A percentile compares a stretch with the other conserved stretches of the same genome.
Evolutionary conservation across 2,329 filamentous ascomycete species (phyloP).

Genomic region (Colletotrichum sp.): DNA sequence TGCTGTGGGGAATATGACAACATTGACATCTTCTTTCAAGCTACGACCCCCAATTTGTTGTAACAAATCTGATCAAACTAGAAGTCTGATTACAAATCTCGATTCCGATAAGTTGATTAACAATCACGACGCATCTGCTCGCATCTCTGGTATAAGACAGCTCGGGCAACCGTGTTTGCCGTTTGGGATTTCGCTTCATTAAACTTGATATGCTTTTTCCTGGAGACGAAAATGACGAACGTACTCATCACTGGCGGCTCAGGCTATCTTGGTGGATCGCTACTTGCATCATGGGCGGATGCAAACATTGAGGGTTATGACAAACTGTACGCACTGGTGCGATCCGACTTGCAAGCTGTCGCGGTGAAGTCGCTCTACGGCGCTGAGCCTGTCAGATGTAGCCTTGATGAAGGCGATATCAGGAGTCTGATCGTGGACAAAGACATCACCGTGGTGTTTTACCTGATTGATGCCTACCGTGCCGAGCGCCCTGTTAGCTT

Average conservation of each 20-base stretch:
- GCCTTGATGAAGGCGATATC: neutral
- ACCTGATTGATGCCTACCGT: neutral
- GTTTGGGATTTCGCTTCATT: rapidly evolving
- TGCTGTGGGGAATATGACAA: neutral
- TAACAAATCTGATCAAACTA: neutral
- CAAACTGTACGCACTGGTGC: neutral
- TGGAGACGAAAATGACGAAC: neutral
- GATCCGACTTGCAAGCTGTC: neutral
- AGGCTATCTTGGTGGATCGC: neutral
- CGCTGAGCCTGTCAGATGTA: neutral
- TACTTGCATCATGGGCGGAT: neutral
- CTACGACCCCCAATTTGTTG: neutral
- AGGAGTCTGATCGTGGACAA: neutral
- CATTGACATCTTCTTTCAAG: neutral
- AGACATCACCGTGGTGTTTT: neutral
- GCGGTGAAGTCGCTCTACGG: neutral
- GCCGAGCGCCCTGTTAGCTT: neutral
- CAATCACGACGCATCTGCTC: neutral
- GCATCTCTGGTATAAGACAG: neutral
- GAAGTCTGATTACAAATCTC: neutral
- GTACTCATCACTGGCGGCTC: neutral
- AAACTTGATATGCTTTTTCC: neutral
- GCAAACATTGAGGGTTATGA: neutral
- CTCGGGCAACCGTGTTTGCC: neutral
- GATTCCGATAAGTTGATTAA: neutral